Conservation (phyloP, 2,329 filamentous ascomycete genomes). For the Ceratocystis harringtonii region DNA sequence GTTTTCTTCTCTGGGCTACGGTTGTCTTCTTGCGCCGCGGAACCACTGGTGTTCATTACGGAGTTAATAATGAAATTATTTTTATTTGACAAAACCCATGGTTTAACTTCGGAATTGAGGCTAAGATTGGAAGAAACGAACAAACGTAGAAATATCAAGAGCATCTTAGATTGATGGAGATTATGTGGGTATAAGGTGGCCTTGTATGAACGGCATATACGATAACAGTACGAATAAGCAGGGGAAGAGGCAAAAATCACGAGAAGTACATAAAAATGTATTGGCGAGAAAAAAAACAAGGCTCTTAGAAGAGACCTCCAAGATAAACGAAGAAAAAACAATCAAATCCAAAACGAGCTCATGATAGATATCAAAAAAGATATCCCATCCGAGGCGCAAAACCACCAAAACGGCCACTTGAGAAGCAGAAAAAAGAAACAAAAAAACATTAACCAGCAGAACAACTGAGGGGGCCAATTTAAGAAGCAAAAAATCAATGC, state of each 20-base stretch:
- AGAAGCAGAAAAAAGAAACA: neutral
- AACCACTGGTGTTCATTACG: neutral
- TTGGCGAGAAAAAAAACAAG: slow-evolving; percentile 3
- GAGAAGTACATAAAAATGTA: slow-evolving; percentile 15
- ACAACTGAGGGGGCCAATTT: neutral
- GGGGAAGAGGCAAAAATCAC: slow-evolving; percentile 12
- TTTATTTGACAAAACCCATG: neutral
- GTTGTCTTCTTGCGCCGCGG: neutral
- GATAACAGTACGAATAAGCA: neutral
- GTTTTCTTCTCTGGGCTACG: neutral
- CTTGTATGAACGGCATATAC: neutral
- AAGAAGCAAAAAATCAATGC: slow-evolving; percentile 13
- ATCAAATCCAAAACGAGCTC: neutral
- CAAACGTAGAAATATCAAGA: neutral
- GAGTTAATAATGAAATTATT: neutral
- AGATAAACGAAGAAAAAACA: neutral
- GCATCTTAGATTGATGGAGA: neutral
- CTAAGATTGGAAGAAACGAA: neutral
- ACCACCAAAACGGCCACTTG: neutral
- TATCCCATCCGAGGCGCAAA: neutral
- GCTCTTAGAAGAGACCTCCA: neutral
- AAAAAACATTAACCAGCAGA: neutral
- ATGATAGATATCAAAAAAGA: neutral
- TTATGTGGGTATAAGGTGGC: neutral
- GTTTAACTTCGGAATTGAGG: neutral